These are phyloP conservation scores for Starmera dryadoides DNA, from an alignment of 805 yeast species.

Conservation along the genomic window DNA sequence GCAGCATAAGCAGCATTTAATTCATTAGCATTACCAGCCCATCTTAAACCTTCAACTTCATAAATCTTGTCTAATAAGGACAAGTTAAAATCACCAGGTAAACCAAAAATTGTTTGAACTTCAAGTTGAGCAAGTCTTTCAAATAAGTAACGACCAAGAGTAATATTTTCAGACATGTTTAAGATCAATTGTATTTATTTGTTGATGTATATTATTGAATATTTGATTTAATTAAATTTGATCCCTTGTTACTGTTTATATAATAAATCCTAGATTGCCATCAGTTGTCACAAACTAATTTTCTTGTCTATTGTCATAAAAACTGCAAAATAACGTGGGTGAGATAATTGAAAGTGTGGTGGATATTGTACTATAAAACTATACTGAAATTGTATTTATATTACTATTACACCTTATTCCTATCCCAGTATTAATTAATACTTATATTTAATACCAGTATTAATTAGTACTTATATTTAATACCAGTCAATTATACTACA, in stretches of 20 bases:
- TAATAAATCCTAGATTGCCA: background rate
- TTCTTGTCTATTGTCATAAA: too few relatives aligned
- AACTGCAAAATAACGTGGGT: too few relatives aligned
- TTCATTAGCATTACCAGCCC: slow-evolving; percentile 92
- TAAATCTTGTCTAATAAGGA: slow-evolving; percentile 64
- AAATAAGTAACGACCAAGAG: slow-evolving; percentile 72
- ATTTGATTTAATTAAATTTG: background rate
- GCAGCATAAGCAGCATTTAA: slow-evolving; percentile 85
- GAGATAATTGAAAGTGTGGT: too few relatives aligned
- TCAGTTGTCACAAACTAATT: too few relatives aligned
- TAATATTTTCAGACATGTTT: slow-evolving; percentile 37
- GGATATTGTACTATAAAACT: too few relatives aligned
- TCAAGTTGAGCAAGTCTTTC: slow-evolving; percentile 71
- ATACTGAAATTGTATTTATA: too few relatives aligned
- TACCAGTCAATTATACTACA: too few relatives aligned
- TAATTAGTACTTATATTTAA: too few relatives aligned
- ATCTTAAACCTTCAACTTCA: slow-evolving; percentile 67
- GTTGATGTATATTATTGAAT: background rate
- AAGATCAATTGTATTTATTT: background rate
- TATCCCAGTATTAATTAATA: too few relatives aligned
- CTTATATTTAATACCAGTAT: too few relatives aligned
- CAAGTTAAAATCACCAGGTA: slow-evolving; percentile 79
- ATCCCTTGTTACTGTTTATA: background rate
- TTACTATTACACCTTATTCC: too few relatives aligned
- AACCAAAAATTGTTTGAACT: slow-evolving; percentile 67